These are phyloP conservation scores for Rhizophagus sp. DNA, from an alignment of 192 early-diverging fungal genomes.

Conservation along the genomic window DNA sequence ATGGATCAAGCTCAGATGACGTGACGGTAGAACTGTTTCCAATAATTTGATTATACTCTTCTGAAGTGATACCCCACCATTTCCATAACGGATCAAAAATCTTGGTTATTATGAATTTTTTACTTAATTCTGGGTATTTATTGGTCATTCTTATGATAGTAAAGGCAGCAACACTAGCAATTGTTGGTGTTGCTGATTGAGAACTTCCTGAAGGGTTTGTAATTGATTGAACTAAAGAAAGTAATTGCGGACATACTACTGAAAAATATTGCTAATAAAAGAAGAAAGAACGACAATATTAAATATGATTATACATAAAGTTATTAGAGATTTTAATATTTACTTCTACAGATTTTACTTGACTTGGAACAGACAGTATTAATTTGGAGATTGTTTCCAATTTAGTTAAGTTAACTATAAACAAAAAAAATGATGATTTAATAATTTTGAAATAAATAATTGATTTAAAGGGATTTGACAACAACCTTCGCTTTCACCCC, in stretches of 20 bases:
- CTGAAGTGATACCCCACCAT: conserved; percentile 36
- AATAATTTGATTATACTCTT: conserved; percentile 13
- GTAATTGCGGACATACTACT: conserved; percentile 50
- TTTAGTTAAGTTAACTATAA: conserved; percentile 50
- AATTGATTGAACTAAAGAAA: conserved; percentile 30
- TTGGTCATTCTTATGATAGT: conserved; percentile 51
- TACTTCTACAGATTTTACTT: conserved; percentile 59
- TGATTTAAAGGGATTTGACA: neutral
- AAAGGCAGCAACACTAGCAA: conserved; percentile 49
- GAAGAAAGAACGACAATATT: neutral
- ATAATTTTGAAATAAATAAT: neutral
- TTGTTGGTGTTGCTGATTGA: conserved; percentile 15
- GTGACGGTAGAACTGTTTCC: neutral
- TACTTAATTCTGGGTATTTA: conserved; percentile 48
- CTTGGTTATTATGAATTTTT: conserved; percentile 51
- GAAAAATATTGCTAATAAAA: conserved; percentile 48
- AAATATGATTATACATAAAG: neutral
- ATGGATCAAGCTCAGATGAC: conserved; percentile 37
- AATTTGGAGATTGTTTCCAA: conserved; percentile 60
- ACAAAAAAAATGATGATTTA: neutral
- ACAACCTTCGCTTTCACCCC: conserved; percentile 48
- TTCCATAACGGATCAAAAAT: conserved; percentile 42
- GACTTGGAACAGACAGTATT: conserved; percentile 58
- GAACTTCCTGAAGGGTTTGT: neutral
- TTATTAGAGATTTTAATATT: neutral